Base-by-base conservation (phyloP, 352 stramenopile genomes). In the Pythium oligandrum region DNA sequence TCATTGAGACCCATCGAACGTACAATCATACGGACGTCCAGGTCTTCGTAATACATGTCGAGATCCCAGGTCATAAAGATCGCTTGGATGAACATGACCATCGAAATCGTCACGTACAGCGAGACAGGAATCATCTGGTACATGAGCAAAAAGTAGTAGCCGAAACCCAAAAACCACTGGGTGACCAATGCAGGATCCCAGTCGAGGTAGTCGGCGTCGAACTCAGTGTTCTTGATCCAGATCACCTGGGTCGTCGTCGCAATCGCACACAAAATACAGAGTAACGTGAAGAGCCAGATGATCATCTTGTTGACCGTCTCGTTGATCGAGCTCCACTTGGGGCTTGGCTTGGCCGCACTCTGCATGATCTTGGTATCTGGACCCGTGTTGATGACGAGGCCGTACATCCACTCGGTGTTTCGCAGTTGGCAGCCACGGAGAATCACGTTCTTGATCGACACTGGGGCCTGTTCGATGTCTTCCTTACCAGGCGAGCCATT, bases 41-140 rank as follows among this genome's bases (percentile, higher is more conserved):
- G 83, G 49, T 96, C 84, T 53, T 83, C 81, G 63, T 98, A 91
- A 61, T 96, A 96, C 84, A 97, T 93, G 40, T 96, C 82, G 11
- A 95, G 40, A 52, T 96, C 81, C 75, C 72, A 93, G 3, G 93
- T 88, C 68, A 99, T 91, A 63, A 98, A 97, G 52, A 96, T 88
- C 36, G 92, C 81, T 67, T 98, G 91, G 49, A 94, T 88, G 53
- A 98, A 96, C 67, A 96, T 98, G 44, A 97, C 88, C 47, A 98
- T 88, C 62, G 97, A 95, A 12, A 99, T 95, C 0, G 93, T 98
- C 39, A 99, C 95, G 67, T 99, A 99, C 9, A 99, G 83, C 65
- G 90, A 98, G 34, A 99, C 81, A 11, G 97, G 97, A 35, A 99
- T 96, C 76, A 99, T 97, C 65, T 98, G 93, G 71, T 90, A 97